phyloP scores from a whole-genome alignment of 345 rosid genomes.

The Eucalyptus polybractea region DNA sequence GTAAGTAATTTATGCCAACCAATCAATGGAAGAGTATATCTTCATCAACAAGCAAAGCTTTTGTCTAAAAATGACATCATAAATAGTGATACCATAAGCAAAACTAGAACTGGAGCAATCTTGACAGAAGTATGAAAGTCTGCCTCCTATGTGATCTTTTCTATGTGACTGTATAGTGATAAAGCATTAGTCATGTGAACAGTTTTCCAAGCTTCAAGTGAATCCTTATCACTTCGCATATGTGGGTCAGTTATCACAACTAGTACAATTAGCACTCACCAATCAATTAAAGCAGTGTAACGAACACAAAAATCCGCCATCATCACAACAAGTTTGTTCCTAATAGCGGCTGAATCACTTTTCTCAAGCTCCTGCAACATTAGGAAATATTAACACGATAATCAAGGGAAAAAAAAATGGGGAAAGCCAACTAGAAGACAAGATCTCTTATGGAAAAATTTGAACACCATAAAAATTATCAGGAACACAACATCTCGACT shows the following conservation, averaged over 20 bases:
- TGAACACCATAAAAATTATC: background rate
- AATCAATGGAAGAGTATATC: too few relatives aligned
- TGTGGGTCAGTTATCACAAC: background rate
- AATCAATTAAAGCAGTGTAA: constrained; percentile 82
- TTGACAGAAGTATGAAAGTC: too few relatives aligned
- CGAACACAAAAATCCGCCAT: constrained; percentile 94
- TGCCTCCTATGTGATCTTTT: constrained; percentile 37
- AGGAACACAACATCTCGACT: background rate
- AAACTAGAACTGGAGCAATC: too few relatives aligned
- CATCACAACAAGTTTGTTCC: constrained; percentile 79
- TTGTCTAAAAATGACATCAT: too few relatives aligned
- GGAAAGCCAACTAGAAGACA: background rate
- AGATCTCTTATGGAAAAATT: background rate
- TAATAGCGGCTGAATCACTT: constrained; percentile 80
- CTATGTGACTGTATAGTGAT: constrained; percentile 7
- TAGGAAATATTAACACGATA: background rate
- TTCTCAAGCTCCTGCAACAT: constrained; percentile 72
- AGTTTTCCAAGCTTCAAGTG: background rate
- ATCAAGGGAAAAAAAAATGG: background rate
- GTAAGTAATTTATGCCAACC: too few relatives aligned
- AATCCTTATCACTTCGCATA: background rate
- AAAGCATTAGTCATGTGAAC: background rate
- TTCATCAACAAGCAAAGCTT: too few relatives aligned
- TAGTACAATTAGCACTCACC: constrained; percentile 32
- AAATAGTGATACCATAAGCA: too few relatives aligned